Base-by-base conservation (phyloP, 805 yeast species). In the Metschnikowia noctiluminum region DNA sequence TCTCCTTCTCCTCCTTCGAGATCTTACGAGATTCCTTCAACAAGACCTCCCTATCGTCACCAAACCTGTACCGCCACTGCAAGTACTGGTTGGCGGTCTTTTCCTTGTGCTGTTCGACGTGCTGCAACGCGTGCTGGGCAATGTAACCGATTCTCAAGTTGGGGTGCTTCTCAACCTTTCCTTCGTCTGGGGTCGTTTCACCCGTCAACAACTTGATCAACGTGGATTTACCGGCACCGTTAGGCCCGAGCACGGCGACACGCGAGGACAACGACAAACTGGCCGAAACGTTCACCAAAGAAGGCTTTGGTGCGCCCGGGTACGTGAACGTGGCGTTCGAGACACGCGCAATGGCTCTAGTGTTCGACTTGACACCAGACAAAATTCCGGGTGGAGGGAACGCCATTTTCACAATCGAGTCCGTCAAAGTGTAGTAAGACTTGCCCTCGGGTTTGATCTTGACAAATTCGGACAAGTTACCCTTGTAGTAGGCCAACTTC, bases 141-240 rank as follows among this genome's bases (percentile, higher is more conserved):
- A 92, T 94, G 75, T 92, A 92, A 51, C 98, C 99, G 61, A 92
- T 89, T 78, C 99, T 90, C 73, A 94, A 78, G 71, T 92, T 92
- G 56, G 98, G 98, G 75, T 92, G 99, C 70, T 94, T 94, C 74
- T 94, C 97, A 49, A 92, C 97, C 53, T 82, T 84, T 62, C 99
- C 99, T 50, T 73, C 78, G 54, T 82, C 78, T 21, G 99, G 97
- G 48, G 87, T 80, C 50, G 89, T 76, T 70, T 92, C 99, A 56
- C 89, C 99, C 9, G 98, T 94, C 59, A 92, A 78, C 46, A 94
- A 76, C 70, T 92, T 92, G 71, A 94, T 92, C 62, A 94, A 79
- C 14, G 99, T 92, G 11, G 97, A 89, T 69, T 92, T 92, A 75
- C 99, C 99, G 45, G 99, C 99, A 78, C 99, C 99, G 68, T 92